These are phyloP conservation scores for Coemansia furcata DNA, from an alignment of 192 early-diverging fungal genomes.

Conservation along the genomic window DNA sequence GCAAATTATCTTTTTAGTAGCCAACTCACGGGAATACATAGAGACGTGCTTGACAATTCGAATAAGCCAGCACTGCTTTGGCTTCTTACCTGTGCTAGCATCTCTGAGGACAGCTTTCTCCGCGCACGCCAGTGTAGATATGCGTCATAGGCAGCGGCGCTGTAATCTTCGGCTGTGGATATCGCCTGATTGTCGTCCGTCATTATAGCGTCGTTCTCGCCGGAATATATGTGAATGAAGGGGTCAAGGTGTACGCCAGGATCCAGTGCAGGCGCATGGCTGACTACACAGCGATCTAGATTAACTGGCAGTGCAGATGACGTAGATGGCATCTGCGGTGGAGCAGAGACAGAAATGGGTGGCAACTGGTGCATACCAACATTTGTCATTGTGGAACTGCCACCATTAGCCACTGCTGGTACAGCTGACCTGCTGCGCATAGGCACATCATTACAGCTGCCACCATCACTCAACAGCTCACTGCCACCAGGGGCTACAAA, in stretches of 20 bases:
- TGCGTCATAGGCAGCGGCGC: constrained; percentile 22
- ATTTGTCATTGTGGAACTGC: neutral
- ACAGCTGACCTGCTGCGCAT: constrained; percentile 4
- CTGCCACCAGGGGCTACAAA: neutral
- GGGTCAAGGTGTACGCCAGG: neutral
- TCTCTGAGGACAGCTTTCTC: constrained; percentile 19
- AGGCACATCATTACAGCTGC: neutral
- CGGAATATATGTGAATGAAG: neutral
- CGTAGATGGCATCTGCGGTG: neutral
- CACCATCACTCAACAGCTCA: neutral
- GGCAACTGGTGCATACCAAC: neutral
- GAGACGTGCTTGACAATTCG: neutral
- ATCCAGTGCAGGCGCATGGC: neutral
- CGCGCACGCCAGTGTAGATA: constrained; percentile 37
- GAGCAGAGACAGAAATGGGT: neutral
- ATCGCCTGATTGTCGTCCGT: constrained; percentile 24
- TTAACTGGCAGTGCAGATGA: neutral
- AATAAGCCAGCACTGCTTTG: neutral
- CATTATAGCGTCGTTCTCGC: neutral
- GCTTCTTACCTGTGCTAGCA: constrained; percentile 34
- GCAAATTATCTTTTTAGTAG: neutral
- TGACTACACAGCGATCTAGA: neutral
- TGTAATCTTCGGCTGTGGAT: constrained; percentile 24
- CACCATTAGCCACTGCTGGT: neutral
- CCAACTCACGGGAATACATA: neutral